These are phyloP conservation scores for Mallotus japonicus DNA, from an alignment of 441 rosid genomes.

Conservation along the genomic window DNA sequence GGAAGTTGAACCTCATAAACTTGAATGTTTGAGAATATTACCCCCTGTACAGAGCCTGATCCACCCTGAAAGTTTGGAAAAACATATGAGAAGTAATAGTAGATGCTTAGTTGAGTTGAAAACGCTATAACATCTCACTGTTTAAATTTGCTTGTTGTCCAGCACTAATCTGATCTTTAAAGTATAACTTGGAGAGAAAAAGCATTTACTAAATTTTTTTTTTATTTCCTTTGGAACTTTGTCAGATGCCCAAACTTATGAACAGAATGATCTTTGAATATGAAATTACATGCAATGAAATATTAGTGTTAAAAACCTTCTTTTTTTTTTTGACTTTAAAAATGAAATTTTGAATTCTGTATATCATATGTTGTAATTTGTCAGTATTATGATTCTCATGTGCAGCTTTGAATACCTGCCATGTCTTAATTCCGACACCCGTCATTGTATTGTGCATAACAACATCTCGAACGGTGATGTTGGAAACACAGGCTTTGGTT, in stretches of 20 bases:
- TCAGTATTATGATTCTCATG: neutral
- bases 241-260: neutral
- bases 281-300: neutral
- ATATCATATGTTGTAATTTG: neutral
- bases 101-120: slow-evolving; percentile 13
- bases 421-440: slow-evolving; percentile 93
- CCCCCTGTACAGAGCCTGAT: slow-evolving; percentile 75
- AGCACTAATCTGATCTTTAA: neutral
- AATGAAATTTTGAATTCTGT: neutral
- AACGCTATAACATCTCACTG: neutral
- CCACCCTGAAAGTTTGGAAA: slow-evolving; percentile 73
- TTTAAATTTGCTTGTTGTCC: neutral
- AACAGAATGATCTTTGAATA: neutral
- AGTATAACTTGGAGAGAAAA: neutral
- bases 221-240: neutral
- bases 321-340: neutral
- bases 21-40: slow-evolving; percentile 88
- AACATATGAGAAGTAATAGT: slow-evolving; percentile 10
- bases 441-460: slow-evolving; percentile 82
- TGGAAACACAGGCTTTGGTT: slow-evolving; percentile 92
- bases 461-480: slow-evolving; percentile 83
- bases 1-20: slow-evolving; percentile 87
- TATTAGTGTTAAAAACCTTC: neutral
- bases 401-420: slow-evolving; percentile 72
- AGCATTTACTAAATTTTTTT: neutral